Base-by-base conservation (phyloP, 2,329 filamentous ascomycete species). In the Helotiales sp. region DNA sequence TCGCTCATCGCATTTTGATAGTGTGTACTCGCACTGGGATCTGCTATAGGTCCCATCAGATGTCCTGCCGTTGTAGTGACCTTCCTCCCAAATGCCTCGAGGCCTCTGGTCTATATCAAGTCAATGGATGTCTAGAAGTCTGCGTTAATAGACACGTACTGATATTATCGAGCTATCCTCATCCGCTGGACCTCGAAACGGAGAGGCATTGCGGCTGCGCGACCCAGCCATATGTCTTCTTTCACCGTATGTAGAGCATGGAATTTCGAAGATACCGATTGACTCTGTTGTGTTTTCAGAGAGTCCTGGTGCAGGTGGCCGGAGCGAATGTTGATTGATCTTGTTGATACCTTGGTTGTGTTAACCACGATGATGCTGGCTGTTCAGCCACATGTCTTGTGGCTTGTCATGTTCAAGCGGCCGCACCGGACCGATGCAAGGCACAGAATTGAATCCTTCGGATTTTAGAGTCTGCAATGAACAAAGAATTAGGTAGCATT, bases 1-100 rank as follows among this genome's bases (percentile, higher is more conserved):
- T 95, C 90, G 69, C 83, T 87, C 81, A 99, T 88, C 63, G 95
- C 93, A 75, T 81, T 86, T 71, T 95, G 88, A 75, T 97, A 98
- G 74, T 92, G 88, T 58, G 79, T 74, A 70, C 72, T 80, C 71
- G 76, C 81, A 68, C 69, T 79, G 66, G 72, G 80, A 74, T 87
- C 84, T 66, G 76, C 71, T 57, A 84, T 75, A 47, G 88, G 85
- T 44, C 83, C 88, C 69, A 98, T 96, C 66, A 99, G 81, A 74
- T 96, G 92, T 69, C 86, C 90, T 56, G 95, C 95, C 19, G 95
- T 98, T 27, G 91, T 91, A 29, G 93, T 95, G 62, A 98, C 92
- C 76, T 97, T 99, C 71, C 93, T 87, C 66, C 92, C 86, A 75
- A 99, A 97, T 55, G 91, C 90, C 77, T 97, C 93, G 67, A 98